phyloP scores from a whole-genome alignment of 169 alveolate genomes.

The Eimeria sp. region DNA sequence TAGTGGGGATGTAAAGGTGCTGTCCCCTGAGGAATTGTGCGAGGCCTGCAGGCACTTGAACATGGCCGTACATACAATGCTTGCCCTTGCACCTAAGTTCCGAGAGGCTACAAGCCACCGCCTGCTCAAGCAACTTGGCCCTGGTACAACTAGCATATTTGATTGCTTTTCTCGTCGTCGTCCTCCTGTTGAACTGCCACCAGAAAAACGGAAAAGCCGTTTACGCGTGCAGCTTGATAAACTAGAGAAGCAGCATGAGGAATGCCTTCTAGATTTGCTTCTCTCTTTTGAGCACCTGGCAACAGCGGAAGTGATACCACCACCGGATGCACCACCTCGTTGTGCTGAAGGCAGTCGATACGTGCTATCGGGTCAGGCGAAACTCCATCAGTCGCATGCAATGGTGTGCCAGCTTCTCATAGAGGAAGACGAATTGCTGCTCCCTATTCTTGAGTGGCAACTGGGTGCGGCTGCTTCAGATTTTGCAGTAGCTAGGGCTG shows the following conservation, averaged over 20 bases:
- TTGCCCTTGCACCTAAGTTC: conserved; percentile 68
- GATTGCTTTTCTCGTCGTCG: conserved; percentile 67
- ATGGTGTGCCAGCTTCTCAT: conserved; percentile 62
- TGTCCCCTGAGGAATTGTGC: conserved; percentile 64
- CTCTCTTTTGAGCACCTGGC: conserved; percentile 58
- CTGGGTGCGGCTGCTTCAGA: conserved; percentile 75
- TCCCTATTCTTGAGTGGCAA: conserved; percentile 74
- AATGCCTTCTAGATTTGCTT: conserved; percentile 44
- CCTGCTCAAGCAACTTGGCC: conserved; percentile 48
- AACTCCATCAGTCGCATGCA: conserved; percentile 76
- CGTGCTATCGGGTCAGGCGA: conserved; percentile 73
- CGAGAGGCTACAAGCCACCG: conserved; percentile 53
- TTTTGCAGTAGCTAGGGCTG: conserved; percentile 72
- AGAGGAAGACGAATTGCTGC: conserved; percentile 62
- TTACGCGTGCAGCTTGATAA: conserved; percentile 66
- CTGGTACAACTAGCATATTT: conserved; percentile 41
- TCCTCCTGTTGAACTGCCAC: conserved; percentile 49
- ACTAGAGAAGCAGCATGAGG: conserved; percentile 73
- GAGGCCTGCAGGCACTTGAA: conserved; percentile 75
- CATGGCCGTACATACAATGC: conserved; percentile 74
- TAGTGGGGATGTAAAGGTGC: conserved; percentile 18
- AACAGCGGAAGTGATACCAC: conserved; percentile 65
- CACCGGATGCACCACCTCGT: conserved; percentile 72
- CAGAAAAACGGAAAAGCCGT: conserved; percentile 68
- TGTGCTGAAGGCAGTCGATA: conserved; percentile 73